Percentiles rank a stretch among this genome's conserved stretches.
Evolutionary conservation across 2,329 filamentous ascomycete species (phyloP).

Genomic region (Nothophoma quercina): DNA sequence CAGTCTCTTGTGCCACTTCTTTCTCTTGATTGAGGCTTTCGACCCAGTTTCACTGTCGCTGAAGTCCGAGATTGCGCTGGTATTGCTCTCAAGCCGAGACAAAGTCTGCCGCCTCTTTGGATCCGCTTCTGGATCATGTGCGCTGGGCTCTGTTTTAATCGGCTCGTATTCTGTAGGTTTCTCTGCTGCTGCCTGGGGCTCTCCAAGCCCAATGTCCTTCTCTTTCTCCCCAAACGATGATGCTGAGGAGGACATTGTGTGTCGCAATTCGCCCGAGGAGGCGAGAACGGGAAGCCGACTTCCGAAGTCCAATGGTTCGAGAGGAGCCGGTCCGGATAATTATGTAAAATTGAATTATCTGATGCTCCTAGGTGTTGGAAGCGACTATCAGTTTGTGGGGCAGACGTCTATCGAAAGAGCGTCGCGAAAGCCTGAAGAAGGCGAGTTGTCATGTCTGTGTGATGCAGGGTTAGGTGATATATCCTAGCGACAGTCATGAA

Average conservation of each 20-base stretch:
- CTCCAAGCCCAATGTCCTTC: constrained; percentile 47
- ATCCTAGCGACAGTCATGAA: constrained; percentile 30
- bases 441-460: constrained; percentile 8
- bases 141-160: constrained; percentile 48
- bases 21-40: constrained; percentile 38
- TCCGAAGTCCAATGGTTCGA: neutral
- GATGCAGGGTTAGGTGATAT: constrained; percentile 15
- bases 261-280: neutral
- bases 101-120: constrained; percentile 24
- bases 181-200: constrained; percentile 45
- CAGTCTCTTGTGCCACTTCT: constrained; percentile 68
- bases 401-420: neutral
- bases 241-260: constrained; percentile 31
- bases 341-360: neutral
- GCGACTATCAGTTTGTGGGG: neutral
- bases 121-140: constrained; percentile 23
- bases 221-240: constrained; percentile 44
- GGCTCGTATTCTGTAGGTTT: constrained; percentile 50
- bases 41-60: constrained; percentile 40
- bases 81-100: constrained; percentile 39
- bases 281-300: constrained; percentile 1
- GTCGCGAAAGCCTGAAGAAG: constrained; percentile 2
- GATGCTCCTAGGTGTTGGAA: neutral
- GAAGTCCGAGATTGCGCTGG: constrained; percentile 38
- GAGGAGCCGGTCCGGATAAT: neutral